phyloP scores from a whole-genome alignment of 192 early-diverging fungal genomes.

The Cladochytrium replicatum region DNA sequence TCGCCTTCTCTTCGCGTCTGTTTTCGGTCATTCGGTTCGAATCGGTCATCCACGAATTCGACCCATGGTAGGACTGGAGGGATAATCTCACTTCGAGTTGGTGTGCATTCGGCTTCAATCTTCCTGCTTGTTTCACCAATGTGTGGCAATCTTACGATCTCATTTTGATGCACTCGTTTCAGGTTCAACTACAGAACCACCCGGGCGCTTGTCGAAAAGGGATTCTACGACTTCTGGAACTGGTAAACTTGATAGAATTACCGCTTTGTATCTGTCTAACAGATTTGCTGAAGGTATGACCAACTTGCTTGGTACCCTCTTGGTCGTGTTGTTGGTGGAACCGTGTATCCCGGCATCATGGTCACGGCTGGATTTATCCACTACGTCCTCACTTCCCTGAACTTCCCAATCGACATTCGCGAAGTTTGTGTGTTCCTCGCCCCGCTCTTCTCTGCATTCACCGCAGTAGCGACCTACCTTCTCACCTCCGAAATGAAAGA shows the following conservation, averaged over 20 bases:
- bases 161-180: too few relatives aligned
- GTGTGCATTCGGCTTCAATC: too few relatives aligned
- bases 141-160: not conserved
- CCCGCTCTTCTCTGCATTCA: slow-evolving; percentile 90
- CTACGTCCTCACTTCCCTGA: slow-evolving; percentile 83
- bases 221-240: slow-evolving; percentile 98
- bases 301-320: slow-evolving; percentile 97
- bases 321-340: slow-evolving; percentile 97
- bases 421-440: slow-evolving; percentile 98
- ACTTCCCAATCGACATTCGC: slow-evolving; percentile 95
- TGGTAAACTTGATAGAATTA: slow-evolving; percentile 70
- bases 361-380: slow-evolving; percentile 92
- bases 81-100: too few relatives aligned
- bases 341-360: slow-evolving; percentile 99
- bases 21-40: slow-evolving; percentile 96
- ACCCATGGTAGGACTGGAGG: slow-evolving; percentile 91
- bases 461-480: slow-evolving; percentile 91
- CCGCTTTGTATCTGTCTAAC: too few relatives aligned
- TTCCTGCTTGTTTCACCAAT: too few relatives aligned
- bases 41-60: slow-evolving; percentile 99
- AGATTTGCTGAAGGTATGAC: slow-evolving; percentile 85
- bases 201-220: slow-evolving; percentile 78
- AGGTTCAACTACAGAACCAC: slow-evolving; percentile 99
- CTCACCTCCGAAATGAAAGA: slow-evolving; percentile 89
- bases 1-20: slow-evolving; percentile 83